Base-by-base conservation (phyloP, 2,329 filamentous ascomycete species). In the Rhinocladiella similis region DNA sequence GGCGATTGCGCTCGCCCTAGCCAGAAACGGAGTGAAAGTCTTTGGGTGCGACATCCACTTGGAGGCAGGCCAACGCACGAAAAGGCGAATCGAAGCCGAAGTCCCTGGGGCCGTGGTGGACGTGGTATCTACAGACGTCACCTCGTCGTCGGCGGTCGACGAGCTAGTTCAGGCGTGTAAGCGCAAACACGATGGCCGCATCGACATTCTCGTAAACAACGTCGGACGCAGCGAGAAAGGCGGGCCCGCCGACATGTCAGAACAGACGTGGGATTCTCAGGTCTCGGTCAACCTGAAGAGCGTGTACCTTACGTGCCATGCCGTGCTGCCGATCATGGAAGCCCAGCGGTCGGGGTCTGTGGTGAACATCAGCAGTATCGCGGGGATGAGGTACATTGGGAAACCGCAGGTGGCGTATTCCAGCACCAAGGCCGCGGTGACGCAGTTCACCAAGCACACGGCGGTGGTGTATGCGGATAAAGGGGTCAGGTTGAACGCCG, bases 181-280 rank as follows among this genome's bases (percentile, higher is more conserved):
- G 16, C 65, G 71, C 0, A 78, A 77, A 38, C 77, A 84, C 57
- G 81, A 81, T 57, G 81, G 81, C 7, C 75, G 79, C 5, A 80
- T 85, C 51, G 83, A 86, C 60, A 80, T 86, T 19, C 69, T 86
- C 0, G 67, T 87, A 14, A 84, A 84, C 60, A 85, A 85, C 50
- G 83, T 85, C 2, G 84, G 83, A 1, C 77, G 77, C 50, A 81
- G 77, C 0, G 81, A 84, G 56, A 77, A 75, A 0, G 81, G 81
- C 0, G 73, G 74, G 27, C 77, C 81, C 0, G 80, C 75, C 0
- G 69, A 66, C 0, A 78, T 84, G 72, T 45, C 54, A 0, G 80
- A 84, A 52, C 72, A 74, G 1, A 63, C 72, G 0, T 84, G 81
- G 81, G 77, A 83, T 60, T 56, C 69, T 0, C 82, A 84, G 57